These are phyloP conservation scores for Thraustotheca clavata DNA, from an alignment of 352 stramenopile genomes.

Conservation along the genomic window DNA sequence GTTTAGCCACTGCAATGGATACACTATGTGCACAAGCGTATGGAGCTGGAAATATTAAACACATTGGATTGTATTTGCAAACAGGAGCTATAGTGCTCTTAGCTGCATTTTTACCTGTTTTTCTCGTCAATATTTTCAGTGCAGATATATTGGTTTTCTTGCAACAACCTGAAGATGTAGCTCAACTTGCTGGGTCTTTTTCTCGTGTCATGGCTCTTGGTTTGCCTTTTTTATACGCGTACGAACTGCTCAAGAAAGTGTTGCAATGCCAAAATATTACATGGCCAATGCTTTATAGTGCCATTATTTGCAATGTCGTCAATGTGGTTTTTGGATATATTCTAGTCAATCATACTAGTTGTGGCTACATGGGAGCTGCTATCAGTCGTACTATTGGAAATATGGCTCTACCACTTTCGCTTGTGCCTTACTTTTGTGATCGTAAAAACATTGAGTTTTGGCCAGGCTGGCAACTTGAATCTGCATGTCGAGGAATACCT, in stretches of 20 bases:
- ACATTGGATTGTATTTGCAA: slow-evolving; percentile 84
- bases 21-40: slow-evolving; percentile 80
- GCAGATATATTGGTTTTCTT: slow-evolving; percentile 64
- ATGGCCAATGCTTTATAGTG: slow-evolving; percentile 69
- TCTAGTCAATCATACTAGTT: slow-evolving; percentile 72
- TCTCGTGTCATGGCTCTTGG: slow-evolving; percentile 61
- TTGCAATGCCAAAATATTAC: slow-evolving; percentile 82
- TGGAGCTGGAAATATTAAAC: slow-evolving; percentile 71
- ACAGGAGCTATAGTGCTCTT: slow-evolving; percentile 66
- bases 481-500: slow-evolving; percentile 50
- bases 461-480: slow-evolving; percentile 58
- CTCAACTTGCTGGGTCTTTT: slow-evolving; percentile 52
- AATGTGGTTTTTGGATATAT: slow-evolving; percentile 74
- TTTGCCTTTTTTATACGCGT: slow-evolving; percentile 76
- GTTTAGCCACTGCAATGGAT: slow-evolving; percentile 83
- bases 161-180: slow-evolving; percentile 57
- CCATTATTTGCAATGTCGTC: slow-evolving; percentile 68
- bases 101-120: slow-evolving; percentile 49
- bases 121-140: slow-evolving; percentile 63
- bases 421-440: slow-evolving; percentile 59
- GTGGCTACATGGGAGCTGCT: slow-evolving; percentile 70
- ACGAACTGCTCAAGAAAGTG: slow-evolving; percentile 74
- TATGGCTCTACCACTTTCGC: slow-evolving; percentile 41
- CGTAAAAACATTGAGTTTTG: slow-evolving; percentile 59
- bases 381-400: slow-evolving; percentile 35